phyloP scores from a whole-genome alignment of 306 rosid genomes.

The Ormosia semicastrata region DNA sequence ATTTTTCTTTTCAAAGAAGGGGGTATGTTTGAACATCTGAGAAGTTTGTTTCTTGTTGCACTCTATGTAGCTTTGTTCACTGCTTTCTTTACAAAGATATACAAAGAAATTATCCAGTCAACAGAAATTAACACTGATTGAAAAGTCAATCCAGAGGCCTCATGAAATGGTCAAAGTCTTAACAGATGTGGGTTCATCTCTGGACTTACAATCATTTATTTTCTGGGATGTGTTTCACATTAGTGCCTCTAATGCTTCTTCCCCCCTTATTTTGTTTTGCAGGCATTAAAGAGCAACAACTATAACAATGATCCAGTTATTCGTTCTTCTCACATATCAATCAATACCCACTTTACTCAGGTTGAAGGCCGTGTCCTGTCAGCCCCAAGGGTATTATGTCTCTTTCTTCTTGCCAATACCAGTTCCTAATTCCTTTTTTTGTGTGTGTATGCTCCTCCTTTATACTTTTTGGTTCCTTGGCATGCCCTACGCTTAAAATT shows the following conservation, averaged over 20 bases:
- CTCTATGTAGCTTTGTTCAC: background rate
- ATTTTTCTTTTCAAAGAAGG: too few relatives aligned
- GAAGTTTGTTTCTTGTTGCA: background rate
- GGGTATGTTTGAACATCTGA: too few relatives aligned
- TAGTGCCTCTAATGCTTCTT: background rate
- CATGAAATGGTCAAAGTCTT: background rate
- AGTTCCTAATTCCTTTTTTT: background rate
- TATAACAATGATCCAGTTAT: too few relatives aligned
- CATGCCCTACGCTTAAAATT: background rate
- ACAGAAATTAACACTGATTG: background rate
- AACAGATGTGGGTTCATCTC: background rate
- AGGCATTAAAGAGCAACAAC: too few relatives aligned
- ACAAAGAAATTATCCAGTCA: background rate
- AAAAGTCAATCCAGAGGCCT: background rate
- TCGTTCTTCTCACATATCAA: too few relatives aligned
- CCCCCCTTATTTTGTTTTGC: too few relatives aligned
- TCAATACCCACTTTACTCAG: too few relatives aligned
- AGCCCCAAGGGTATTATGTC: background rate
- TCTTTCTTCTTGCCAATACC: background rate
- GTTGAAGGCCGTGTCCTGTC: background rate
- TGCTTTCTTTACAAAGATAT: background rate
- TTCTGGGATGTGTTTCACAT: background rate
- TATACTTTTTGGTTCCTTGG: background rate
- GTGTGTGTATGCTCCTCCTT: background rate
- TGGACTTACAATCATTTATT: background rate